Evolutionary conservation across 495 filamentous ascomycete genomes (phyloP), one percentile per base, ranked within the genome.

Genomic region (Daldinia concentrica): DNA sequence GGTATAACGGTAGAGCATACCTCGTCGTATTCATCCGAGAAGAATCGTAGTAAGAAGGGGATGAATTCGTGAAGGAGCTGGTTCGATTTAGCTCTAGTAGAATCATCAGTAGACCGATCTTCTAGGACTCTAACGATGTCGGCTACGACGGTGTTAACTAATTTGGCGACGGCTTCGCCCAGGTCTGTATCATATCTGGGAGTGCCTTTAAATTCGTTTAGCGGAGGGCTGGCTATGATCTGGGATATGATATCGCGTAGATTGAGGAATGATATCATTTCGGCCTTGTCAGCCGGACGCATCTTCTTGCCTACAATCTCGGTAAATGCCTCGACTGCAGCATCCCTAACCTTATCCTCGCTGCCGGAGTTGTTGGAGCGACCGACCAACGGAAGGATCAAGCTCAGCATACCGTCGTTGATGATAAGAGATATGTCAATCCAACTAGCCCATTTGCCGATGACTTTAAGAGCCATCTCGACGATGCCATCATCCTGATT

Each of bases 251-350:
- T 93, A 41, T 89, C 88, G 45, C 87, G 88, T 32, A 98, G 86
- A 75, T 95, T 95, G 68, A 99, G 85, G 79, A 96, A 95, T 22
- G 87, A 81, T 66, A 99, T 96, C 87, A 99, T 90, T 67, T 96
- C 90, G 36, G 95, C 88, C 84, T 99, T 99, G 81, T 98, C 94
- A 34, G 85, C 82, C 2, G 93, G 83, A 75, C 92, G 92, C 95
- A 99, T 99, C 83, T 98, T 98, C 85, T 99, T 99, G 74, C 89
- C 91, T 54, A 97, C 90, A 66, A 97, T 97, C 80, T 98, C 94
- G 8, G 92, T 95, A 77, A 99, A 92, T 37, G 94, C 91, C 76
- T 95, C 92, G 72, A 98, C 91, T 32, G 95, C 94, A 4, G 93
- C 90, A 80, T 96, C 91, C 48, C 93, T 86, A 52, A 95, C 89